Evolutionary conservation across 345 rosid species (phyloP).

Genomic region (Pistacia vera): DNA sequence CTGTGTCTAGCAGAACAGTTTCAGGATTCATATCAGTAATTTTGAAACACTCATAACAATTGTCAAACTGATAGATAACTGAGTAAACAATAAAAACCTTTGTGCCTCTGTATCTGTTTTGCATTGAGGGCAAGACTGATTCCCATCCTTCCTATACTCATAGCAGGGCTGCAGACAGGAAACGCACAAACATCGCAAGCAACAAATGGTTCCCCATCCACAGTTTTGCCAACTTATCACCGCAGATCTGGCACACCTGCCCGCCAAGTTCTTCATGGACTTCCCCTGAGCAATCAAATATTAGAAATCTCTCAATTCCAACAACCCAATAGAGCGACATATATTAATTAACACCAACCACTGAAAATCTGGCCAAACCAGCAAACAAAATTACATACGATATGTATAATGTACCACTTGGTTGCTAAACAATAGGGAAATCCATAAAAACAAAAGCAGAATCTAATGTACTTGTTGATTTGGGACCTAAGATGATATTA

Average conservation of each 20-base stretch:
- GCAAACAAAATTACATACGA: neutral
- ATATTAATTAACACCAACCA: neutral
- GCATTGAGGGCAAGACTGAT: slow-evolving; percentile 95
- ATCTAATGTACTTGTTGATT: neutral
- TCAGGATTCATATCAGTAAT: neutral
- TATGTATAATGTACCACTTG: neutral
- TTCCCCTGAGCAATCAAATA: slow-evolving; percentile 51
- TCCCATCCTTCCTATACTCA: slow-evolving; percentile 92
- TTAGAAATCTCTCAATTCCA: slow-evolving; percentile 21
- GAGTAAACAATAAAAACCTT: slow-evolving; percentile 43
- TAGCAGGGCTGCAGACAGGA: slow-evolving; percentile 93
- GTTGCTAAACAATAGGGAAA: neutral
- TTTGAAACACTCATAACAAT: neutral
- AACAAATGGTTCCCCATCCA: slow-evolving; percentile 68
- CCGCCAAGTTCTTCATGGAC: slow-evolving; percentile 60
- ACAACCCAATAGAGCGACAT: slow-evolving; percentile 7
- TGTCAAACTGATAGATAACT: neutral
- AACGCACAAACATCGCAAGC: slow-evolving; percentile 84
- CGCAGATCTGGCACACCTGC: slow-evolving; percentile 81
- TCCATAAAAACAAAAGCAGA: neutral
- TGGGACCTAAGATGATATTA: neutral
- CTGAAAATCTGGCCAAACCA: slow-evolving; percentile 12
- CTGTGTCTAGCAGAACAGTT: neutral
- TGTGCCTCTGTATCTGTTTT: slow-evolving; percentile 90
- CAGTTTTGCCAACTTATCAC: slow-evolving; percentile 74